Evolutionary conservation across 1,139 yeast genomes (phyloP).

Genomic region (Geotrichum carabidarum): DNA sequence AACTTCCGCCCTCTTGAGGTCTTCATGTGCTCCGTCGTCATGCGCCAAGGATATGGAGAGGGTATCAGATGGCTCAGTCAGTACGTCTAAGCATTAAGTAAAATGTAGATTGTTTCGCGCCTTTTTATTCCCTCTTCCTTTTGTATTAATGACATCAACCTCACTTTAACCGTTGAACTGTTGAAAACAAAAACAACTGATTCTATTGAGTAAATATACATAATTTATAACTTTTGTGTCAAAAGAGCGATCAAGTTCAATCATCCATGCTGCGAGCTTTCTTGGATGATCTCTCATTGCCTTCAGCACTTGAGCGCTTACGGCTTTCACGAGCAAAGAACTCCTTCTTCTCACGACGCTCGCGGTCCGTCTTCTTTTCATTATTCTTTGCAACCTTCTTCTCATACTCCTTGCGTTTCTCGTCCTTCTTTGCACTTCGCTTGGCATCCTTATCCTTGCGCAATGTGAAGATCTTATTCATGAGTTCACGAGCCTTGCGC

Average conservation of each 20-base stretch:
- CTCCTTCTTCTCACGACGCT: constrained; percentile 80
- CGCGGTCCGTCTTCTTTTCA: constrained; percentile 66
- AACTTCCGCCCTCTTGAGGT: constrained; percentile 90
- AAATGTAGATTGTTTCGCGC: not conserved
- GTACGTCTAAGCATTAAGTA: constrained; percentile 52
- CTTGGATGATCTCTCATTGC: constrained; percentile 22
- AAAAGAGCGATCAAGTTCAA: not conserved
- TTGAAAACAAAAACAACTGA: not conserved
- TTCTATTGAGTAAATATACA: not conserved
- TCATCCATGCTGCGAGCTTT: constrained; percentile 16
- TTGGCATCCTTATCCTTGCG: constrained; percentile 81
- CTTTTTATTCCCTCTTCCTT: not conserved
- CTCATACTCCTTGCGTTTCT: constrained; percentile 67
- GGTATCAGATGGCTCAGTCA: constrained; percentile 96
- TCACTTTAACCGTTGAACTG: not conserved
- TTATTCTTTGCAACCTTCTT: constrained; percentile 72
- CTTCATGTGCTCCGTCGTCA: constrained; percentile 94
- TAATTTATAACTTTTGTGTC: not conserved
- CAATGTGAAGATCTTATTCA: constrained; percentile 81
- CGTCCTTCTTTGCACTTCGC: constrained; percentile 68
- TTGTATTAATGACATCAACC: not conserved
- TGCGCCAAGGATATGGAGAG: constrained; percentile 95
- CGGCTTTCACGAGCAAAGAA: constrained; percentile 70
- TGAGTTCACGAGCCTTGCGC: constrained; percentile 83
- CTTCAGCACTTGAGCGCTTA: constrained; percentile 46